Evolutionary conservation across 192 early-diverging fungal species (phyloP), one percentile per base, ranked within the genome.

Genomic region (Coemansia umbellata): DNA sequence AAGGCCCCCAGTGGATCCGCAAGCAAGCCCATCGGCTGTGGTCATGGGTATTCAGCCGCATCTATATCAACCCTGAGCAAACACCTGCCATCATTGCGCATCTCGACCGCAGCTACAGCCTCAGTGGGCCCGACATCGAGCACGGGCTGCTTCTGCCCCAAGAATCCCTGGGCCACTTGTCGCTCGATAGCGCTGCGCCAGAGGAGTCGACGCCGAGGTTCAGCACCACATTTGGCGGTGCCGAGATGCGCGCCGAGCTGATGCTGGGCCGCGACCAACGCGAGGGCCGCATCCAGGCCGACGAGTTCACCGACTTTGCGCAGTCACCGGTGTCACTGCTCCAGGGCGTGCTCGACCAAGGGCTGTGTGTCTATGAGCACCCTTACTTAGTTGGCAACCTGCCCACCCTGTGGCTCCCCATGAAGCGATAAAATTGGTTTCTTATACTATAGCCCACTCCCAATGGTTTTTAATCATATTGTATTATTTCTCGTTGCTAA

Each of bases 371-470:
- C 9, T 91, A 85, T 33, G 81, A 69, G 32, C 78, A 86, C 31
- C 89, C 89, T 24, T 83, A 82, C 14, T 49, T 88, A 5, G 50
- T 82, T 17, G 86, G 87, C 9, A 72, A 69, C 7, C 55, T 91
- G 35, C 89, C 89, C 6, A 69, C 80, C 22, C 47, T 91, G 21
- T 91, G 89, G 89, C 60, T 88, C 31, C 89, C 89, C 8, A 74
- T 87, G 60, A 42, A 47, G 28, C 6, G 24, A 4, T 11, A 45
- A 0, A 35, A 31, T 13, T 15, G 31, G 1, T 19, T 23, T 10
- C 8, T 31, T 18, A 35, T 35, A 35, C 9, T 13, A 35, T 33
- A 33, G 7, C 6, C 32, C 32, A 33, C 6, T 13, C 33, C 33
- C 33, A 14, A 18, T n/a, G n/a, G n/a, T 11, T 5, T 42, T 42